Evolutionary conservation across 345 rosid genomes (phyloP), one percentile per base, ranked within the genome.

Genomic region (Lepidium aucheri): DNA sequence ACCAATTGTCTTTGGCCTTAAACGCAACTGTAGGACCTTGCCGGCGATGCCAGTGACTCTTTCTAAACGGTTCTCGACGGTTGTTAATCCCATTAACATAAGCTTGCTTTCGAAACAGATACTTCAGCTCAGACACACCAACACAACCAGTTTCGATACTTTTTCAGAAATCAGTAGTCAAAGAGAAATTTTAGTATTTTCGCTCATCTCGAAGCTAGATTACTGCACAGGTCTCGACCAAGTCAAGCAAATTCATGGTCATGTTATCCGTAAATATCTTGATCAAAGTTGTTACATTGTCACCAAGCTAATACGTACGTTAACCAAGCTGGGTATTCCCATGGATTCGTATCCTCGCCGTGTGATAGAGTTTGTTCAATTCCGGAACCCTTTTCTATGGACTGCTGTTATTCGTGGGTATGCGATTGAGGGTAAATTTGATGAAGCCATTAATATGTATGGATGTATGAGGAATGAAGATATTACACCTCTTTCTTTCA

Each of bases 371-470:
- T 82, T 73, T 51, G 89, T 90, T 51, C 40, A 57, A 2, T 59
- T 68, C 63, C 88, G 84, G 0, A 90, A 82, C 41, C 85, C 97
- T 0, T 93, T 93, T 77, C 81, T 90, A 3, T 90, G 85, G 80
- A 86, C 91, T 1, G 85, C 94, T 5, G 76, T 90, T 28, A 80
- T 90, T 50, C 78, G 98, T 17, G 94, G 90, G 1, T 86, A 86
- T 49, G 52, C 77, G 26, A 42, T 75, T 13, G 77, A 83, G 63
- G 86, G 85, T 13, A 18, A 50, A 4, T 33, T 85, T 2, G 9
- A 14, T 13, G 81, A 83, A n/a, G 74, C 86, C 3, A 15, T 81
- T 57, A 35, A 53, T 12, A 57, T 83, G 63, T 90, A 84, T 36
- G 30, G 69, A 50, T 35, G 64, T 17, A 86, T 88, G 97, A 81